Conservation (phyloP, 768 basidiomycete genomes). For the Suillus clintonianus region DNA sequence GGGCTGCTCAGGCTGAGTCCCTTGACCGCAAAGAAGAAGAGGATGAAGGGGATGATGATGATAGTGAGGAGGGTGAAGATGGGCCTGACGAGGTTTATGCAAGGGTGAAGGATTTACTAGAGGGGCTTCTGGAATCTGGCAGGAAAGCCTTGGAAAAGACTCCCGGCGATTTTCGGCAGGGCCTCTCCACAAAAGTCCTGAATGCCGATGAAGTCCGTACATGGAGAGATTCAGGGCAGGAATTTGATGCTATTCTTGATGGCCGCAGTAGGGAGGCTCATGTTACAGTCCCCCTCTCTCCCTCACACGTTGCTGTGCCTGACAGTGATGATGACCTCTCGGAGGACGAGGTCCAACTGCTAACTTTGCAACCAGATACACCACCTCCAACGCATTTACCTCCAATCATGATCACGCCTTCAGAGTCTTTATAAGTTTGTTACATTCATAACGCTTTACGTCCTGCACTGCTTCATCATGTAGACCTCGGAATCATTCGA, state of each 20-base stretch:
- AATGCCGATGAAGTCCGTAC: conserved; percentile 69
- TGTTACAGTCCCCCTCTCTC: conserved; percentile 13
- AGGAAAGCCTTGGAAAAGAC: conserved; percentile 62
- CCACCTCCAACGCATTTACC: conserved; percentile 27
- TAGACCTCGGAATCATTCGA: conserved; percentile 26
- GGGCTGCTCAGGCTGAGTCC: conserved; percentile 58
- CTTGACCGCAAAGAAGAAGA: conserved; percentile 43
- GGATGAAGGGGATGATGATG: conserved; percentile 44
- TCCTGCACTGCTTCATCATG: conserved; percentile 12
- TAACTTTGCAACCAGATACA: conserved; percentile 16
- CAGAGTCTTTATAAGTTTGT: not conserved
- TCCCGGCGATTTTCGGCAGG: conserved; percentile 51
- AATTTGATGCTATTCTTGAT: conserved; percentile 10
- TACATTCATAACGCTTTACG: conserved; percentile 5
- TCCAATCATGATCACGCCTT: conserved; percentile 46
- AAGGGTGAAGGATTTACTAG: conserved; percentile 65
- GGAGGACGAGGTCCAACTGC: conserved; percentile 30
- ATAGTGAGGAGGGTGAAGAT: conserved; percentile 42
- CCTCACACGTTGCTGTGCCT: conserved; percentile 21
- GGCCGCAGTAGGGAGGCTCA: conserved; percentile 20
- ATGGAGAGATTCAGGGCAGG: conserved; percentile 48
- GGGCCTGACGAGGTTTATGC: conserved; percentile 59
- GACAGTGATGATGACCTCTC: conserved; percentile 17
- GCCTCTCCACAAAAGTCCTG: conserved; percentile 64
- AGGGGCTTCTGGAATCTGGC: conserved; percentile 59